Percentiles rank a stretch among this genome's conserved stretches.
Evolutionary conservation across 805 yeast species (phyloP).

Genomic region (Sugiyamaella valdiviana): DNA sequence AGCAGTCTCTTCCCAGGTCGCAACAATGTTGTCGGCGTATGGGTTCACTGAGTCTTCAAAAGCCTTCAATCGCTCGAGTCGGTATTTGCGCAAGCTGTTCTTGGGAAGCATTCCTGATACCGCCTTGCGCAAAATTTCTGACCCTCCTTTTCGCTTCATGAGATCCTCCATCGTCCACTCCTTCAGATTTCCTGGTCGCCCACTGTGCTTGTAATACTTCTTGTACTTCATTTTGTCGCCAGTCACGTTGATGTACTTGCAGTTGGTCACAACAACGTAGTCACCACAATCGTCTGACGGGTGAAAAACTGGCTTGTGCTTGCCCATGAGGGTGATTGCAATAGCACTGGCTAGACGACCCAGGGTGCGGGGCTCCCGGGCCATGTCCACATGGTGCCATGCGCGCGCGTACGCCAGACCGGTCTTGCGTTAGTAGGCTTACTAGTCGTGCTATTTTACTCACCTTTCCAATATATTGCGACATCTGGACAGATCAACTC

Average conservation of each 20-base stretch:
- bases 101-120: constrained; percentile 96
- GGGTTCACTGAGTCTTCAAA: constrained; percentile 88
- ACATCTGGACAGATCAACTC: constrained; percentile 23
- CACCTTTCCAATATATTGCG: constrained; percentile 37
- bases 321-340: constrained; percentile 88
- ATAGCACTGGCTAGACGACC: constrained; percentile 90
- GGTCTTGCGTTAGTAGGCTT: constrained; percentile 34
- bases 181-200: constrained; percentile 84
- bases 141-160: constrained; percentile 72
- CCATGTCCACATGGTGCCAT: constrained; percentile 95
- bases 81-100: constrained; percentile 68
- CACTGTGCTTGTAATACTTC: constrained; percentile 82
- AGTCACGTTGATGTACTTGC: constrained; percentile 70
- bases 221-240: constrained; percentile 80
- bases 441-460: constrained; percentile 5
- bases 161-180: constrained; percentile 75
- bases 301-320: constrained; percentile 88
- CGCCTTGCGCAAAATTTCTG: constrained; percentile 80
- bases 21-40: constrained; percentile 72
- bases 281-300: constrained; percentile 84
- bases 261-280: constrained; percentile 93
- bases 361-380: constrained; percentile 73
- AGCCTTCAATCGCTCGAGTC: constrained; percentile 79
- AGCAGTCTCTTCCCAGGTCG: constrained; percentile 66
- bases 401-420: constrained; percentile 73